Conservation (phyloP, 2,329 filamentous ascomycete species). For the Pyrenochaeta sp. region DNA sequence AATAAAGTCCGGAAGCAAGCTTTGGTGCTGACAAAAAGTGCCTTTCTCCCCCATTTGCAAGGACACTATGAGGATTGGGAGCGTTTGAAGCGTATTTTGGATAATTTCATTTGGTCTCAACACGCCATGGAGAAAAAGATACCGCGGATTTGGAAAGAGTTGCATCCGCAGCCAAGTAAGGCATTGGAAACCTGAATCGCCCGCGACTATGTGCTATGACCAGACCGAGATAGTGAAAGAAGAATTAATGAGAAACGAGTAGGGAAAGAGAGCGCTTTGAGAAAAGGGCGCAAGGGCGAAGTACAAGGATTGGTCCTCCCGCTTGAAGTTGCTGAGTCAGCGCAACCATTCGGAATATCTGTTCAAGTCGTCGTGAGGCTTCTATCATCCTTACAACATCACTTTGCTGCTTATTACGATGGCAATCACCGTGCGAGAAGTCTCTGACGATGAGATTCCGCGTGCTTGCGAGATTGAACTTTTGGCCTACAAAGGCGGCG, state of each 20-base stretch:
- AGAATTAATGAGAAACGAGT: background rate
- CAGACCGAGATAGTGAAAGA: background rate
- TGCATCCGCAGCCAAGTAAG: background rate
- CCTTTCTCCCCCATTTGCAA: constrained; percentile 4
- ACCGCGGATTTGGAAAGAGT: constrained; percentile 19
- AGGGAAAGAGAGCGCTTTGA: background rate
- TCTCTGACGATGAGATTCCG: constrained; percentile 33
- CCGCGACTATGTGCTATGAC: background rate
- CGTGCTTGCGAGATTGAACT: constrained; percentile 32
- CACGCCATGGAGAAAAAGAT: constrained; percentile 19
- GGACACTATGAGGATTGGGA: constrained; percentile 14
- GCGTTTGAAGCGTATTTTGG: constrained; percentile 1
- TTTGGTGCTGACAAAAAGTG: background rate
- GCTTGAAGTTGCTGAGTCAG: background rate
- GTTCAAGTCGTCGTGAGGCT: background rate
- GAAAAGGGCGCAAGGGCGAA: constrained; percentile 2
- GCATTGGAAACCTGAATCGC: background rate
- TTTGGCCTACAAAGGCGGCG: constrained; percentile 28
- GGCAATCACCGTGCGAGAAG: constrained; percentile 32
- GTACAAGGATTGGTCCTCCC: background rate
- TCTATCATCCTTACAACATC: background rate
- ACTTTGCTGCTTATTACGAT: constrained; percentile 17
- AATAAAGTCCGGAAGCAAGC: constrained; percentile 3
- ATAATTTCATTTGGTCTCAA: constrained; percentile 23
- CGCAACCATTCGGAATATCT: background rate